Conservation (phyloP, 345 rosid species). For the Balakata baccata region DNA sequence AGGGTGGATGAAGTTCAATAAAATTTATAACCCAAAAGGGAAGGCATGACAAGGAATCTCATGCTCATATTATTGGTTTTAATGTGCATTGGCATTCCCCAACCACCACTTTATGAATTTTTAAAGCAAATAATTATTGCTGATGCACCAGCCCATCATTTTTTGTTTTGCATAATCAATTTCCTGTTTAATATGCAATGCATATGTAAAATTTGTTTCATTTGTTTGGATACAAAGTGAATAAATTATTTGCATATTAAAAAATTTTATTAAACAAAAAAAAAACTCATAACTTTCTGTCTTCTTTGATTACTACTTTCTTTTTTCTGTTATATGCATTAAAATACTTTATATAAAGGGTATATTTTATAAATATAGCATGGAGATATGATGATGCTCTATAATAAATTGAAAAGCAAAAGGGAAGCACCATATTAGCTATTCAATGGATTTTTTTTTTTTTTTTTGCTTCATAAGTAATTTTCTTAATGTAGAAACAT, state of each 20-base stretch:
- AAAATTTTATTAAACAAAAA: too few species aligned
- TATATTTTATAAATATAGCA: neutral
- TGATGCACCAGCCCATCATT: conserved; percentile 18
- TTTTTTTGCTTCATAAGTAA: neutral
- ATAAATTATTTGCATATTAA: neutral
- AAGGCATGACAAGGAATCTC: conserved; percentile 14
- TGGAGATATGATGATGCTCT: conserved; percentile 3
- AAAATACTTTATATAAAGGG: conserved; percentile 13
- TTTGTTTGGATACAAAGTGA: conserved; percentile 14
- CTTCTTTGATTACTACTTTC: neutral
- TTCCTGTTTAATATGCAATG: neutral
- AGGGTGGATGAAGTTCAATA: neutral
- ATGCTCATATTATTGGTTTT: conserved; percentile 13
- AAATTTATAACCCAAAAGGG: neutral
- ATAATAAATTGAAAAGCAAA: neutral
- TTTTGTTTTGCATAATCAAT: neutral
- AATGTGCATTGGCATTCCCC: conserved; percentile 13
- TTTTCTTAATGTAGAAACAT: too few species aligned
- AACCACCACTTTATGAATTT: conserved; percentile 7
- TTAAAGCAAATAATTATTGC: neutral
- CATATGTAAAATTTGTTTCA: conserved; percentile 14
- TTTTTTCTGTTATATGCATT: neutral
- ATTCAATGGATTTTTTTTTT: neutral
- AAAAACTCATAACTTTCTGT: conserved; percentile 12
- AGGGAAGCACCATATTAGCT: neutral